Evolutionary conservation across 371 early-diverging fungal species (phyloP).

Genomic region (Mortierella sp.): DNA sequence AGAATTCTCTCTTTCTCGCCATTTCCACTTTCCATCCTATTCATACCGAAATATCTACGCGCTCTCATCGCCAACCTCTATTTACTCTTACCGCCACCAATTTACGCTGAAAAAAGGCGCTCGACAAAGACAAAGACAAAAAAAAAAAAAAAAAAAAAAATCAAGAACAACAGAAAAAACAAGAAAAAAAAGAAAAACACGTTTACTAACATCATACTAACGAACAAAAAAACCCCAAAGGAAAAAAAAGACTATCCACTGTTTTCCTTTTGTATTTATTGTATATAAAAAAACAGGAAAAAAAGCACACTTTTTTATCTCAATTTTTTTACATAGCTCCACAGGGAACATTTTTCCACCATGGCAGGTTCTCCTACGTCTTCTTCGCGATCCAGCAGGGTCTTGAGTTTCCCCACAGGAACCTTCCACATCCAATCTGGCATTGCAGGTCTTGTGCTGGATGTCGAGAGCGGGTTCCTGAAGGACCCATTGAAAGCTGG

Average conservation of each 20-base stretch:
- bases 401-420: slow-evolving; percentile 47
- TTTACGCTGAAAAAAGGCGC: neutral
- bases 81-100: neutral
- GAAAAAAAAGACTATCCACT: slow-evolving; percentile 7
- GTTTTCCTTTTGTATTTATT: slow-evolving; percentile 24
- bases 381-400: slow-evolving; percentile 36
- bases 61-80: slow-evolving; percentile 6
- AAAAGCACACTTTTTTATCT: slow-evolving; percentile 1
- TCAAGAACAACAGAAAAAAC: slow-evolving; percentile 7
- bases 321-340: neutral
- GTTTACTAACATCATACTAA: slow-evolving; percentile 35
- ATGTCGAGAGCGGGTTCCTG: slow-evolving; percentile 50
- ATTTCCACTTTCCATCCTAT: slow-evolving; percentile 4
- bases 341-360: slow-evolving; percentile 10
- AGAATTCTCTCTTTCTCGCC: slow-evolving; percentile 7
- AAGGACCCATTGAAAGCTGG: slow-evolving; percentile 52
- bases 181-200: slow-evolving; percentile 5
- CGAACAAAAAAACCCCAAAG: slow-evolving; percentile 23
- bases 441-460: slow-evolving; percentile 46
- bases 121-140: neutral
- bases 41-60: neutral
- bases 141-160: slow-evolving; percentile 18
- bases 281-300: slow-evolving; percentile 27
- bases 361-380: slow-evolving; percentile 41
- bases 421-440: slow-evolving; percentile 44